Percentiles rank a stretch among this genome's conserved stretches.
phyloP scores from a whole-genome alignment of 2,329 filamentous ascomycete species.

The Lachnellula hyalina region DNA sequence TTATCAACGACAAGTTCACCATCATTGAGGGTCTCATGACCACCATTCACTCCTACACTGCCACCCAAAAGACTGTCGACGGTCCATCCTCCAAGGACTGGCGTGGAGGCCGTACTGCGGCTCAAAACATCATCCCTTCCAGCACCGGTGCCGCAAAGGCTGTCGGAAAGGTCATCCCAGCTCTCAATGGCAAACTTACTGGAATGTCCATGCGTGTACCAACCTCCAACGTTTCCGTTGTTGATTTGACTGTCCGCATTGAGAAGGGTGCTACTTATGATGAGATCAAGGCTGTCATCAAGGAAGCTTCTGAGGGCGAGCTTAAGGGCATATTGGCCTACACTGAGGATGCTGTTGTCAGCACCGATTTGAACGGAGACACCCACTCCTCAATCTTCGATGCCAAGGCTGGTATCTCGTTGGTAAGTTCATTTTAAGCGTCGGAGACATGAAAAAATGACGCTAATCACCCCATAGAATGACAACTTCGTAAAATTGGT shows the following conservation, averaged over 20 bases:
- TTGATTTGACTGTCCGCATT: constrained; percentile 90
- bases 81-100: constrained; percentile 98
- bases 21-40: constrained; percentile 99
- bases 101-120: constrained; percentile 97
- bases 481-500: constrained; percentile 96
- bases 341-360: constrained; percentile 97
- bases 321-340: constrained; percentile 92
- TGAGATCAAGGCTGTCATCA: constrained; percentile 88
- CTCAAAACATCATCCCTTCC: constrained; percentile 99
- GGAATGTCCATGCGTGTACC: constrained; percentile 99
- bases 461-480: constrained; percentile 47
- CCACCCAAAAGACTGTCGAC: constrained; percentile 99
- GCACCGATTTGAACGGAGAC: constrained; percentile 89
- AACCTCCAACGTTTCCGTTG: constrained; percentile 97
- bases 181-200: constrained; percentile 98
- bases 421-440: constrained; percentile 35
- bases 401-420: constrained; percentile 96
- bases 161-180: constrained; percentile 98
- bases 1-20: constrained; percentile 96
- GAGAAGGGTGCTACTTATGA: constrained; percentile 88
- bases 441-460: not conserved
- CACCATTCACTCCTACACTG: constrained; percentile 99
- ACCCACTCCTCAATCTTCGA: constrained; percentile 96
- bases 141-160: constrained; percentile 99
- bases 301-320: constrained; percentile 74